Evolutionary conservation across 2,329 filamentous ascomycete species (phyloP).

Genomic region (Chalaropsis ovoidea): DNA sequence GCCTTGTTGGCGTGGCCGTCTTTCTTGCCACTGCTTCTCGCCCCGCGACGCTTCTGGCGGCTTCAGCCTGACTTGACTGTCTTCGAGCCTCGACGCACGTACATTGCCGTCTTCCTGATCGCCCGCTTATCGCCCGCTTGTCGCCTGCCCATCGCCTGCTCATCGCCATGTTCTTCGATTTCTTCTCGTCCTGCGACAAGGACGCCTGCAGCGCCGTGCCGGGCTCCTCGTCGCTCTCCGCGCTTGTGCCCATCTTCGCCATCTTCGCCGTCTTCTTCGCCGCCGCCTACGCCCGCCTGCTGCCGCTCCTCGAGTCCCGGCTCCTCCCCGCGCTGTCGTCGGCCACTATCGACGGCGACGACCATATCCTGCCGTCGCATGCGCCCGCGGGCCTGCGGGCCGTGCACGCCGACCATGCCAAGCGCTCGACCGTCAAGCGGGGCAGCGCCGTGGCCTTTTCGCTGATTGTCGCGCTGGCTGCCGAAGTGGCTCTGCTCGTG

Average conservation of each 20-base stretch:
- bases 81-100: neutral
- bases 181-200: conserved; percentile 44
- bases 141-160: too few relatives aligned
- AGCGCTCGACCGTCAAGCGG: conserved; percentile 42
- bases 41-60: neutral
- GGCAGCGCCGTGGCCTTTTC: conserved; percentile 59
- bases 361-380: conserved; percentile 52
- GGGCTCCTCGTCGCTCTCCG: conserved; percentile 41
- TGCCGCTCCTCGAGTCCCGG: conserved; percentile 54
- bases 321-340: conserved; percentile 35
- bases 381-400: conserved; percentile 50
- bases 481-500: conserved; percentile 69
- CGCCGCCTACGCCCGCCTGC: conserved; percentile 57
- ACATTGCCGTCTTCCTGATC: neutral
- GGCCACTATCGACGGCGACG: conserved; percentile 49
- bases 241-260: conserved; percentile 59
- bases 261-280: conserved; percentile 47
- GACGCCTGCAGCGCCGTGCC: conserved; percentile 45
- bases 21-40: neutral
- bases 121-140: too few relatives aligned
- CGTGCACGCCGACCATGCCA: conserved; percentile 48
- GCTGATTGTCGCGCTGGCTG: conserved; percentile 63
- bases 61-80: neutral
- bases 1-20: neutral
- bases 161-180: conserved; percentile 32